These are phyloP conservation scores for Neoarthrinium moseri DNA, from an alignment of 2,329 filamentous ascomycete genomes.

Conservation along the genomic window DNA sequence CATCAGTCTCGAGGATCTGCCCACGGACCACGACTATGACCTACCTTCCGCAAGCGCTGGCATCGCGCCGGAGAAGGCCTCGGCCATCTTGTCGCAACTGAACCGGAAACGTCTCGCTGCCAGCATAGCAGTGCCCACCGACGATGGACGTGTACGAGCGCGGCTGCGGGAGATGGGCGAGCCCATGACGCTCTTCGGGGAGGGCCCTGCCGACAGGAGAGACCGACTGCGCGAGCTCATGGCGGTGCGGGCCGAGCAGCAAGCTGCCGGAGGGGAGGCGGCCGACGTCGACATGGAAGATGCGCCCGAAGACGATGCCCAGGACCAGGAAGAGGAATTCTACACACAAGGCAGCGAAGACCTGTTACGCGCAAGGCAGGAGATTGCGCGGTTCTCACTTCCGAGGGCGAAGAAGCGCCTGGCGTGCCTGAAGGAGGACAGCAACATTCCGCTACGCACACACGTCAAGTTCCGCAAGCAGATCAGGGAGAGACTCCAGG, in stretches of 20 bases:
- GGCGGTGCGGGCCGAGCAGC: conserved; percentile 67
- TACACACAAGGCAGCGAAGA: conserved; percentile 81
- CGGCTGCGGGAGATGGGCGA: conserved; percentile 85
- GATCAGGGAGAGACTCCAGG: conserved; percentile 78
- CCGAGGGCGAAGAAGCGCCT: conserved; percentile 77
- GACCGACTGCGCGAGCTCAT: conserved; percentile 83
- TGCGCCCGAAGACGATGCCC: conserved; percentile 55
- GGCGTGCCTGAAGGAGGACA: conserved; percentile 75
- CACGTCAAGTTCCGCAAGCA: conserved; percentile 91
- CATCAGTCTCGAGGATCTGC: conserved; percentile 40
- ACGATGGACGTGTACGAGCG: conserved; percentile 81
- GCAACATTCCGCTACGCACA: conserved; percentile 78
- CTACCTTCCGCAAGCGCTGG: conserved; percentile 65
- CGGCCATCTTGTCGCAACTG: conserved; percentile 83
- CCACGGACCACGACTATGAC: conserved; percentile 79
- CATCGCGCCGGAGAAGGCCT: conserved; percentile 76
- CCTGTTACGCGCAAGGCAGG: conserved; percentile 71
- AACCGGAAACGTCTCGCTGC: conserved; percentile 87
- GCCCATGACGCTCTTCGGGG: conserved; percentile 91
- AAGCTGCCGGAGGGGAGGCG: conserved; percentile 42
- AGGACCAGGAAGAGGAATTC: conserved; percentile 87
- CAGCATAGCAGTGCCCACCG: conserved; percentile 87
- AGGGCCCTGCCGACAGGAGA: conserved; percentile 80
- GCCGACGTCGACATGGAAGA: conserved; percentile 65
- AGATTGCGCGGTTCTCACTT: conserved; percentile 81